Base-by-base conservation (phyloP, 2,329 filamentous ascomycete genomes). In the Mycogone perniciosa region DNA sequence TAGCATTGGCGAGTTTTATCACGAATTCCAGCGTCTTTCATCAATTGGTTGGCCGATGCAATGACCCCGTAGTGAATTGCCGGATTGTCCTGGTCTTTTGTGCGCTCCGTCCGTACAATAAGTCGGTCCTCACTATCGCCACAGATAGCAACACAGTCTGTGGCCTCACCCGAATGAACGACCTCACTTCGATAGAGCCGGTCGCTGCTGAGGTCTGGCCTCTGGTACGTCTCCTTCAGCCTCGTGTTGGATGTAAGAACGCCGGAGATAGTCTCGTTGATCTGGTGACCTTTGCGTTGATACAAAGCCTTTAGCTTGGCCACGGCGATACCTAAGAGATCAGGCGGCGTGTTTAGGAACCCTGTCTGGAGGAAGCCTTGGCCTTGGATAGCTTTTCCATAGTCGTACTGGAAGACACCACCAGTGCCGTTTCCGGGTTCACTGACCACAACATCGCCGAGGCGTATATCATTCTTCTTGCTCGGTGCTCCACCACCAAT, bases 401-500 rank as follows among this genome's bases (percentile, higher is more conserved):
- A 58, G 46, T 62, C 59, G 26, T 62, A 63, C 7, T 63, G 57
- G 1, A 62, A 35, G 0, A 64, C 59, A 1, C 54, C 51, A 1
- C 45, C 39, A 20, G 20, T 20, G 20, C 20, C 20, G 20, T 20
- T 20, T 1, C 20, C 4, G 2, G 30, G 42, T 4, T 31, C 29
- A 30, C 58, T 56, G 0, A 62, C 58, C 0, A 62, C 56, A 1
- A 64, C 26, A 31, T 64, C 60, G 1, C 62, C 62, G 0, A 63
- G 56, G 2, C 68, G 62, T 1, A 72, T 62, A n/a, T 72, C 67
- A n/a, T 66, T 52, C 5, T 59, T 51, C 1, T 4, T 0, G 43
- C 54, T 73, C 48, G 68, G 68, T 0, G 60, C 66, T 2, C 67
- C 69, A 4, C 67, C 67, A 0, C 61, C 46, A 7, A 52, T 38